Evolutionary conservation across 2,329 filamentous ascomycete species (phyloP), one percentile per base, ranked within the genome.

Genomic region (Paecilomyces formosus): DNA sequence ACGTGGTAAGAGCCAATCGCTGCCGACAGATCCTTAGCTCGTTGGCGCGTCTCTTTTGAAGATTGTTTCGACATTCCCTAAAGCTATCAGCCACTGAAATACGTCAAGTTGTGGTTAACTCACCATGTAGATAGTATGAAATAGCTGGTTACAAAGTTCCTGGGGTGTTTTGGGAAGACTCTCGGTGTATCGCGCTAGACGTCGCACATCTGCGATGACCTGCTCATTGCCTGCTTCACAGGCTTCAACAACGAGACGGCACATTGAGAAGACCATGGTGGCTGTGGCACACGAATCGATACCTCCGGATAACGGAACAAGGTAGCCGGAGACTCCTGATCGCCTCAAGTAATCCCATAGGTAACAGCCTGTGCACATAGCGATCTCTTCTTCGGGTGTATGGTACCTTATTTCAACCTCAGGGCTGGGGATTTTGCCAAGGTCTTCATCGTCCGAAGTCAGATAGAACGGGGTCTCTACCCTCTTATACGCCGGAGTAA

Each of bases 1-100:
- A 83, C 79, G 68, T 93, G 90, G 65, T 90, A 85, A 12, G 82
- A 78, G 9, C 88, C 88, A 58, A 92, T 90, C 3, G 66, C 70
- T 53, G 72, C 67, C 1, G 76, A 68, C 4, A 92, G 77, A 1
- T 82, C 79, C 65, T 82, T 81, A 1, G 89, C 88, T 49, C 89
- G 78, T 54, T 78, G 76, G 6, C 88, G 76, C 0, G 88, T 91
- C 62, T 90, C 86, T 35, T 76, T 74, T 49, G 81, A 85, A 57
- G 86, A 86, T 61, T 87, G 82, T 63, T 79, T 76, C 69, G 85
- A 89, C 61, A 66, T 90, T 5, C 88, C 88, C 84, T 45, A 18
- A 45, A 5, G 7, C 8, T 6, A 45, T 45, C 5, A 45, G 35
- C 35, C 3, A 15, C 18, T 21, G 1, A 21, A 3, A n/a, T 45